Percentiles rank a stretch among this genome's conserved stretches.
These are phyloP conservation scores for Juglanconis sp. DNA, from an alignment of 2,329 filamentous ascomycete genomes.

Conservation along the genomic window DNA sequence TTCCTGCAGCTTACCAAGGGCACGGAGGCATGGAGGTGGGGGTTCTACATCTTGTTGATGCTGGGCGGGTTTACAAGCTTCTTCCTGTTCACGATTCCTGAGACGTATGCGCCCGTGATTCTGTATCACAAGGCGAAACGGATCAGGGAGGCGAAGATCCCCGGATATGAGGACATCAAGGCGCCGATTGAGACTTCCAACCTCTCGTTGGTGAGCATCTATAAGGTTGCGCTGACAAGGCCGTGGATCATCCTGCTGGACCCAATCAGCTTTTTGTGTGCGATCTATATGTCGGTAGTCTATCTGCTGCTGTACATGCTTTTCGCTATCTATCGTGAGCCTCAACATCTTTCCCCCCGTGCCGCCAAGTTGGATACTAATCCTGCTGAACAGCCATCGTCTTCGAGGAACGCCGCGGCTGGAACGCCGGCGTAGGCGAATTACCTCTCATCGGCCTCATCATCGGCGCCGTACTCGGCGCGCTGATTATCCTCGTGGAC, in stretches of 20 bases:
- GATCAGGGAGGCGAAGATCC: slow-evolving; percentile 45
- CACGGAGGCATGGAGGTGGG: slow-evolving; percentile 45
- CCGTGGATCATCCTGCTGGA: slow-evolving; percentile 55
- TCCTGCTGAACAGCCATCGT: slow-evolving; percentile 35
- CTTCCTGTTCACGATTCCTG: slow-evolving; percentile 56
- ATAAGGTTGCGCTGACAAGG: slow-evolving; percentile 45
- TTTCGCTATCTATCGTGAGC: slow-evolving; percentile 49
- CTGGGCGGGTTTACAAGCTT: slow-evolving; percentile 36
- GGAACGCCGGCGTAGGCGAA: slow-evolving; percentile 51
- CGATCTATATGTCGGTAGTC: slow-evolving; percentile 51
- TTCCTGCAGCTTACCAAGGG: slow-evolving; percentile 54
- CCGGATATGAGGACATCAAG: slow-evolving; percentile 50
- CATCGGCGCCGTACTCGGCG: slow-evolving; percentile 44
- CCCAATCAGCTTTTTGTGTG: slow-evolving; percentile 48
- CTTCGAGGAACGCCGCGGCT: slow-evolving; percentile 49
- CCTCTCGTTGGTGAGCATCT: slow-evolving; percentile 40
- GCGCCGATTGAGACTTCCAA: slow-evolving; percentile 46
- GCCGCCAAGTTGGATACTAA: not conserved
- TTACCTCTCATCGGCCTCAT: slow-evolving; percentile 49
- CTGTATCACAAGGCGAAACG: slow-evolving; percentile 52
- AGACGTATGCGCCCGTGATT: slow-evolving; percentile 50
- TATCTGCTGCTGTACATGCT: slow-evolving; percentile 56
- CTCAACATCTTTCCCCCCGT: not conserved
- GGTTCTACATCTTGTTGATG: slow-evolving; percentile 46
- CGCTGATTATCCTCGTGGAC: slow-evolving; percentile 21